A percentile compares a stretch with the other conserved stretches of the same genome.
phyloP scores from a whole-genome alignment of 345 rosid species.

The Lepidium africanum region DNA sequence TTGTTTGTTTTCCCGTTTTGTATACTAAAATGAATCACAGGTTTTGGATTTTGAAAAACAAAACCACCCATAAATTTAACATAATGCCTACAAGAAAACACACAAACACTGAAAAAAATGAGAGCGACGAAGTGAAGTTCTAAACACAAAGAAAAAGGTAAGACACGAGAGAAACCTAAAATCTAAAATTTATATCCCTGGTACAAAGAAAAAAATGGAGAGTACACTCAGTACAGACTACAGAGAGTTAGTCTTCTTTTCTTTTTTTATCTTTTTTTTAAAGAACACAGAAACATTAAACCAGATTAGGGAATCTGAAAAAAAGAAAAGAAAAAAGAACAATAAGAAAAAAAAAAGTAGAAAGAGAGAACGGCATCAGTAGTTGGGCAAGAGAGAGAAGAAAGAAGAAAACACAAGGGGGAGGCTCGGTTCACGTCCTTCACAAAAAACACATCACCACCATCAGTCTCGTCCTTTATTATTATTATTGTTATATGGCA shows the following conservation, averaged over 20 bases:
- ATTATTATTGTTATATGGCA: not conserved
- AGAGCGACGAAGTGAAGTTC: not conserved
- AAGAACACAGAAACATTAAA: not conserved
- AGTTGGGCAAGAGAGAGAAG: not conserved
- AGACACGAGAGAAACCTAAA: constrained; percentile 9
- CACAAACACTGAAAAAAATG: not conserved
- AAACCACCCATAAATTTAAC: not conserved
- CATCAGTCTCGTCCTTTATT: constrained; percentile 8
- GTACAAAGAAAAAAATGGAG: not conserved
- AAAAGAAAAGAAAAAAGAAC: too few relatives aligned
- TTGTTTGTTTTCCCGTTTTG: not conserved
- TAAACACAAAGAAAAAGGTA: not conserved
- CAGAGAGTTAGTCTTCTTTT: not conserved
- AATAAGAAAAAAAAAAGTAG: too few relatives aligned
- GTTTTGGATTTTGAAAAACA: not conserved
- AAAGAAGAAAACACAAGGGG: not conserved
- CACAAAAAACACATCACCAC: not conserved
- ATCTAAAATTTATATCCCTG: constrained; percentile 7
- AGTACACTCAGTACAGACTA: not conserved
- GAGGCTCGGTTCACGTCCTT: not conserved
- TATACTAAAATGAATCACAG: not conserved
- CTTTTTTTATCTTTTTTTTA: not conserved
- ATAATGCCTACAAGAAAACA: not conserved
- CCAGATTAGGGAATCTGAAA: not conserved
- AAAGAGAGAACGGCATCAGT: not conserved